These are phyloP conservation scores for Mediolabrus comicus DNA, from an alignment of 108 stramenopile genomes.

Conservation along the genomic window DNA sequence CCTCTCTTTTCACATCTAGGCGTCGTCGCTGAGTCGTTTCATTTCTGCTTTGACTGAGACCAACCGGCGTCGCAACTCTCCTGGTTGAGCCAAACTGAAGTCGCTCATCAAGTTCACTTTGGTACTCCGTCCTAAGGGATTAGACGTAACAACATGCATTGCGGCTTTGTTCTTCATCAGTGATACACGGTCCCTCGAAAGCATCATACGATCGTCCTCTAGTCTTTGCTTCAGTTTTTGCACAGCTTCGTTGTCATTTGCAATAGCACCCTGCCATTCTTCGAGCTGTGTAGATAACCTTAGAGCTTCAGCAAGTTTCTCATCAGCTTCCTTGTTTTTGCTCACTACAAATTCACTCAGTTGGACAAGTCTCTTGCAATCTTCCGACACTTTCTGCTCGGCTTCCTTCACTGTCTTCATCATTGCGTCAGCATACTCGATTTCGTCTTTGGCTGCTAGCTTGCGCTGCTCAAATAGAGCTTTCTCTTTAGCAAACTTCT, in stretches of 20 bases:
- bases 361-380: constrained; percentile 11
- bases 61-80: neutral
- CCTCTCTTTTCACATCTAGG: too few species aligned
- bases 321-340: constrained; percentile 31
- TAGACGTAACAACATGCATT: neutral
- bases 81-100: neutral
- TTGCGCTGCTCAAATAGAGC: constrained; percentile 45
- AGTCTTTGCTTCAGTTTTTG: constrained; percentile 9
- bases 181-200: constrained; percentile 21
- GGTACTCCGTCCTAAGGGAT: neutral
- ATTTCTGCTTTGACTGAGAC: neutral
- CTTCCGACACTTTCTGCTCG: constrained; percentile 8
- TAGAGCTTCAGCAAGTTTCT: constrained; percentile 19
- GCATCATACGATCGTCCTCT: constrained; percentile 1
- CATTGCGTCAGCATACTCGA: constrained; percentile 14
- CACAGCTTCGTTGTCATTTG: neutral
- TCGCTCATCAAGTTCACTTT: neutral
- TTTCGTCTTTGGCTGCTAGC: constrained; percentile 21
- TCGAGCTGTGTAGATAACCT: constrained; percentile 3
- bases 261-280: neutral
- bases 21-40: neutral
- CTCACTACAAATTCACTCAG: constrained; percentile 27
- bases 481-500: constrained; percentile 16
- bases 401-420: constrained; percentile 10
- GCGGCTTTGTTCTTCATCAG: constrained; percentile 31